A percentile compares a stretch with the other conserved stretches of the same genome.
phyloP scores from a whole-genome alignment of 495 filamentous ascomycete species.

The Penicillium simplicissimum region DNA sequence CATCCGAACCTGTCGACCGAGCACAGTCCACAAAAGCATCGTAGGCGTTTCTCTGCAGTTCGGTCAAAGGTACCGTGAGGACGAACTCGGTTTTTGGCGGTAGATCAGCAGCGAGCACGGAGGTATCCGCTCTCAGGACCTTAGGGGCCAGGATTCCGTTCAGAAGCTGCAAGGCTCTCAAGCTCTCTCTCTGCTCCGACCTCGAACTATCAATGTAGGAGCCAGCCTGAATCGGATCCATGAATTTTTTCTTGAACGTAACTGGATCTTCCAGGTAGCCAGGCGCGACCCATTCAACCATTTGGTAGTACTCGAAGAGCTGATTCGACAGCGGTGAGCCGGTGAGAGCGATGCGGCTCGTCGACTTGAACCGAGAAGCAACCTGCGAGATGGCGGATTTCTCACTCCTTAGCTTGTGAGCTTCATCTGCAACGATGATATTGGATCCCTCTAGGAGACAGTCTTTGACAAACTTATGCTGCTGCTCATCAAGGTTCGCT shows the following conservation, averaged over 20 bases:
- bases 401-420: constrained; percentile 74
- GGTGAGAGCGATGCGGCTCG: constrained; percentile 79
- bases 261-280: constrained; percentile 65
- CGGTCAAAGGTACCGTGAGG: constrained; percentile 67
- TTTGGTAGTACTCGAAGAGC: constrained; percentile 75
- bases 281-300: constrained; percentile 88
- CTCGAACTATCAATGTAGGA: constrained; percentile 62
- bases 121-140: constrained; percentile 71
- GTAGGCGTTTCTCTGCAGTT: constrained; percentile 66
- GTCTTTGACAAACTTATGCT: constrained; percentile 40
- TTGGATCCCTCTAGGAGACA: constrained; percentile 61
- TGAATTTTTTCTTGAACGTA: constrained; percentile 69
- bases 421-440: constrained; percentile 87
- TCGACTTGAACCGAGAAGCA: constrained; percentile 60
- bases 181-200: constrained; percentile 53
- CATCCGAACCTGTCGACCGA: constrained; percentile 21
- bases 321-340: constrained; percentile 86
- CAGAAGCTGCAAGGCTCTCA: constrained; percentile 69
- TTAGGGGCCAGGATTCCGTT: constrained; percentile 74
- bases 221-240: constrained; percentile 71
- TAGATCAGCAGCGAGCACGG: constrained; percentile 62
- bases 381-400: constrained; percentile 51
- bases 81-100: constrained; percentile 80
- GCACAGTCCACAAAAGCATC: constrained; percentile 53
- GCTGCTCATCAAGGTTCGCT: constrained; percentile 29